Evolutionary conservation across 2,329 filamentous ascomycete genomes (phyloP).

Genomic region (Tolypocladium pustulatum): DNA sequence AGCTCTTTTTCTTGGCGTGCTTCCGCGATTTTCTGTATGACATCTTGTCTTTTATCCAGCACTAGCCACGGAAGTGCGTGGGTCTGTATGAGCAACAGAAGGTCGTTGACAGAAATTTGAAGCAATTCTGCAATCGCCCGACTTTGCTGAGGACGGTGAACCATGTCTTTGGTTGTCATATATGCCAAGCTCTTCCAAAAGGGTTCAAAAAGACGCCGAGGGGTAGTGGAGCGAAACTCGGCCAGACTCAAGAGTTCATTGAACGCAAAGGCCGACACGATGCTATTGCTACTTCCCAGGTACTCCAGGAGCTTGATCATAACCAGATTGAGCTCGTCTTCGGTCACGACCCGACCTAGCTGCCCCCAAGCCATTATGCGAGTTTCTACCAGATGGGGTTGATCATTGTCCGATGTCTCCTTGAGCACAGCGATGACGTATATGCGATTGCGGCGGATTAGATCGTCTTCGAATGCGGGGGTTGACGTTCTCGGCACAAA

Average conservation of each 20-base stretch:
- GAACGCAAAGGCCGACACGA: constrained; percentile 73
- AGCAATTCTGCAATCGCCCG: constrained; percentile 73
- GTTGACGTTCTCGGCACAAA: constrained; percentile 41
- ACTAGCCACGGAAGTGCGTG: constrained; percentile 83
- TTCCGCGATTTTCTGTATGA: constrained; percentile 71
- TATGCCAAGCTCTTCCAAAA: constrained; percentile 85
- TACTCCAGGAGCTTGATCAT: constrained; percentile 78
- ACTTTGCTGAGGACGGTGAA: constrained; percentile 69
- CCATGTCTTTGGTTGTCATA: constrained; percentile 71
- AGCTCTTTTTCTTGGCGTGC: constrained; percentile 61
- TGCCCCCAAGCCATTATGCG: constrained; percentile 81
- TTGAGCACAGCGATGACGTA: constrained; percentile 62
- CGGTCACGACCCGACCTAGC: constrained; percentile 63
- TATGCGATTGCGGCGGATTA: constrained; percentile 42
- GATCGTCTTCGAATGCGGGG: constrained; percentile 9
- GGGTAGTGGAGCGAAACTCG: constrained; percentile 48
- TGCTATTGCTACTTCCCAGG: constrained; percentile 69
- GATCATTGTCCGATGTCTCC: constrained; percentile 58
- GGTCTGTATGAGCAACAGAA: constrained; percentile 66
- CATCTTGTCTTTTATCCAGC: constrained; percentile 62
- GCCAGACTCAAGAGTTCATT: constrained; percentile 72
- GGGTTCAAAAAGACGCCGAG: constrained; percentile 64
- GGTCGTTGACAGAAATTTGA: constrained; percentile 61
- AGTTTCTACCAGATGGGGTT: constrained; percentile 64
- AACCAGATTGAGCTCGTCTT: constrained; percentile 79